These are phyloP conservation scores for Penicillium freii DNA, from an alignment of 2,329 filamentous ascomycete species.

Conservation along the genomic window DNA sequence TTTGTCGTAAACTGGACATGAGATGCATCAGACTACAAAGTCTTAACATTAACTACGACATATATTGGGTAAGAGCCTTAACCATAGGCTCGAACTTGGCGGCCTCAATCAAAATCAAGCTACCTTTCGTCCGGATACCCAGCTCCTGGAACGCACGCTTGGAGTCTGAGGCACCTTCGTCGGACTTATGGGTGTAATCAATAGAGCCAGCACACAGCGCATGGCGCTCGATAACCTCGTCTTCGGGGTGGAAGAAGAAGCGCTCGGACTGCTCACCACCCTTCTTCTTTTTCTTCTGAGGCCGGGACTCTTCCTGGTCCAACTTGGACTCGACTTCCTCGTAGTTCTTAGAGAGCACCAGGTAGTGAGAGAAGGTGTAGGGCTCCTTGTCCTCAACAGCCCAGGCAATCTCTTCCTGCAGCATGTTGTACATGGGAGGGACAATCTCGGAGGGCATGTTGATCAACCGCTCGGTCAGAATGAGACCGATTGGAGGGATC, in stretches of 20 bases:
- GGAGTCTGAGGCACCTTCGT: constrained; percentile 79
- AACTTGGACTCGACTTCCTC: constrained; percentile 79
- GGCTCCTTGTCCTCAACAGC: constrained; percentile 88
- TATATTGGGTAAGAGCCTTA: constrained; percentile 71
- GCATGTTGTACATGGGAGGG: constrained; percentile 92
- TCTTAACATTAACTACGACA: constrained; percentile 40
- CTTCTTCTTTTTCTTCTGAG: constrained; percentile 67
- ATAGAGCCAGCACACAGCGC: constrained; percentile 69
- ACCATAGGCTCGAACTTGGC: constrained; percentile 72
- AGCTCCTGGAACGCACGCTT: constrained; percentile 93
- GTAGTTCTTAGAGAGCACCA: constrained; percentile 91
- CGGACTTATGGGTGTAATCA: constrained; percentile 73
- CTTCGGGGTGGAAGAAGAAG: constrained; percentile 95
- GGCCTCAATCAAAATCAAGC: constrained; percentile 83
- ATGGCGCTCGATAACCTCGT: constrained; percentile 80
- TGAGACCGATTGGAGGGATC: constrained; percentile 68
- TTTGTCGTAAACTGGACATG: constrained; percentile 22
- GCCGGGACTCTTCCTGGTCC: constrained; percentile 62
- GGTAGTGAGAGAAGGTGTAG: constrained; percentile 89
- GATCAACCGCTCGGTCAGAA: constrained; percentile 90
- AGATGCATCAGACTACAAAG: constrained; percentile 15
- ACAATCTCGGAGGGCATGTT: constrained; percentile 94
- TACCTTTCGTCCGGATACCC: constrained; percentile 79
- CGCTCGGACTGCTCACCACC: constrained; percentile 51
- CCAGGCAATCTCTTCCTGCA: constrained; percentile 84